A percentile compares a stretch with the other conserved stretches of the same genome.
phyloP scores from a whole-genome alignment of 1,139 yeast species.

The Suhomyces wounanorum region DNA sequence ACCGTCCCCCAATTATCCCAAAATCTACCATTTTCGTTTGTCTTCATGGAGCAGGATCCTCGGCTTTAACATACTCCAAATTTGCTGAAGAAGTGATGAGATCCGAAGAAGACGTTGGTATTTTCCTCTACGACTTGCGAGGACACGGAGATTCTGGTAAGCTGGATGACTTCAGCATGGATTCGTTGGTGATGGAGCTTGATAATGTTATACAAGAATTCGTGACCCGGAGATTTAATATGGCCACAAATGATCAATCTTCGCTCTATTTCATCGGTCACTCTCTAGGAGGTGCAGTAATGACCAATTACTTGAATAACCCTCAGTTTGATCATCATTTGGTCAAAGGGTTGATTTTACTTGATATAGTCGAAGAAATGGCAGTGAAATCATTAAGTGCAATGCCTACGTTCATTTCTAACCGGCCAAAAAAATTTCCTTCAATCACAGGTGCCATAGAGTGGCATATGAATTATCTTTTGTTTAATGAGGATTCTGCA shows the following conservation, averaged over 20 bases:
- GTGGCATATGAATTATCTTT: conserved; percentile 71
- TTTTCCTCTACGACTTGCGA: conserved; percentile 73
- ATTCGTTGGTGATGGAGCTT: conserved; percentile 60
- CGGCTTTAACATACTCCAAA: conserved; percentile 73
- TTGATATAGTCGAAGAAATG: conserved; percentile 94
- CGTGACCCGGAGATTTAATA: conserved; percentile 20
- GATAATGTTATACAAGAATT: conserved; percentile 46
- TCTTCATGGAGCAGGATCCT: conserved; percentile 96
- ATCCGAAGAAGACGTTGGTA: conserved; percentile 46
- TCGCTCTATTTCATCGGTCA: conserved; percentile 71
- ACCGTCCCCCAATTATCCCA: conserved; percentile 48
- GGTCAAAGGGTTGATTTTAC: conserved; percentile 66
- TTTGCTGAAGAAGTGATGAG: conserved; percentile 33
- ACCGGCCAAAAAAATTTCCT: conserved; percentile 61
- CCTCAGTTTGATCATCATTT: conserved; percentile 21
- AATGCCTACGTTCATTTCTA: conserved; percentile 64
- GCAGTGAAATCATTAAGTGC: conserved; percentile 69
- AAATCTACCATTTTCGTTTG: conserved; percentile 63
- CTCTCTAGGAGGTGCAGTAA: conserved; percentile 87
- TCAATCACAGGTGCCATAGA: conserved; percentile 63
- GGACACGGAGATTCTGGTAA: conserved; percentile 67
- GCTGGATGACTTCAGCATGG: conserved; percentile 47
- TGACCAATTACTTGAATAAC: conserved; percentile 47
- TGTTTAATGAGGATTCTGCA: conserved; percentile 65
- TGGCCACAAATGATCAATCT: conserved; percentile 8